Evolutionary conservation across 768 basidiomycete species (phyloP), one percentile per base, ranked within the genome.

Genomic region (Paxillus ammoniavirescens): DNA sequence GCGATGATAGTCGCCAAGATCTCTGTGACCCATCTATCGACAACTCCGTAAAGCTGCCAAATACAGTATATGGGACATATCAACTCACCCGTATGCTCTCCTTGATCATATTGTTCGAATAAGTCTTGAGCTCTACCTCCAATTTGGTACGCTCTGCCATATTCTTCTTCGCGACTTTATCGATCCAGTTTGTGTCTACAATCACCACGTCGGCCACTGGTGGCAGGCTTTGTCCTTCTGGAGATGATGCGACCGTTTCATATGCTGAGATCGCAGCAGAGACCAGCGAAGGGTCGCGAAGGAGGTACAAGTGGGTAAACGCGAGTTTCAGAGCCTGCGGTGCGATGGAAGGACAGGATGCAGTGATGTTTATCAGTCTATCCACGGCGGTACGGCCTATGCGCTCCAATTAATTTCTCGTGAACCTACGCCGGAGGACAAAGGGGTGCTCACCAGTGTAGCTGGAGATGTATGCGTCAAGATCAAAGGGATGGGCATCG

Each of bases 41-140:
- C 50, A 33, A 28, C 33, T 15, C n/a, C 42, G 9, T 43, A 53
- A 36, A 54, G 30, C 21, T 21, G 43, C 0, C 37, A 37, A 18
- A 44, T 31, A 14, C 42, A 26, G 44, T 40, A 44, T 31, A 6
- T 15, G 37, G 42, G 18, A 33, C 0, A 6, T 35, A 15, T 8
- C 31, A 30, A 75, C 80, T 65, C 67, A 96, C 93, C 63, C 96
- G 77, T 61, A 97, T 95, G 78, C 91, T 94, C 79, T 98, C 96
- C 72, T 97, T 98, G 77, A 98, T 97, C 86, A 98, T 88, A 68
- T 97, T 98, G 62, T 91, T 94, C 59, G 86, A 80, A 65, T 98
- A 98, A 10, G 89, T 91, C 81, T 93, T 95, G 65, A 98, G 76
- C 68, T 98, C 96, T 5, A 94, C 88, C 73, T 97, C 95, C 53